Conservation (phyloP, 2,329 filamentous ascomycete species). For the Fusarium camptoceras region DNA sequence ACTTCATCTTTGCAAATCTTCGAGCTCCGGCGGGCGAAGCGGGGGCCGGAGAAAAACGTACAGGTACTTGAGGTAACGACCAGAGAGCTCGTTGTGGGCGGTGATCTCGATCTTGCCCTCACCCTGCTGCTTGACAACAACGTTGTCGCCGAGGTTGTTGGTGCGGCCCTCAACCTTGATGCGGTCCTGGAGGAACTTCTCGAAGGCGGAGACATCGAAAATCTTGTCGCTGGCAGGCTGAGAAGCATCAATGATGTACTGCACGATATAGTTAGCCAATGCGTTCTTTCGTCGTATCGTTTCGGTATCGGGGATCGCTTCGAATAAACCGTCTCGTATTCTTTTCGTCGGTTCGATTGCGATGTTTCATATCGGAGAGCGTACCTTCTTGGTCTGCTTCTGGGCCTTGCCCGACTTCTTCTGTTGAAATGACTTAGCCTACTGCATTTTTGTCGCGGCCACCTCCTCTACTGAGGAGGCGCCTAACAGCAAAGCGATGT, state of each 20-base stretch:
- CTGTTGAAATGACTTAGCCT: slow-evolving; percentile 84
- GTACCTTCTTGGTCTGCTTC: slow-evolving; percentile 90
- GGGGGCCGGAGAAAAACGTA: slow-evolving; percentile 62
- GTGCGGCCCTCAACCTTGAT: slow-evolving; percentile 99
- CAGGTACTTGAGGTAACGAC: slow-evolving; percentile 99
- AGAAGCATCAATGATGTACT: slow-evolving; percentile 99
- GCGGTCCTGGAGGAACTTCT: slow-evolving; percentile 99
- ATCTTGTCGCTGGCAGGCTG: slow-evolving; percentile 99
- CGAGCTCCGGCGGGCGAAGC: not conserved
- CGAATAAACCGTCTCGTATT: not conserved
- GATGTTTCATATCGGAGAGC: slow-evolving; percentile 29
- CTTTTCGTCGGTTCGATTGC: not conserved
- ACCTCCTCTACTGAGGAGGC: slow-evolving; percentile 48
- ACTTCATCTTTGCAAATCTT: not conserved
- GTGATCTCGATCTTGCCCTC: slow-evolving; percentile 99
- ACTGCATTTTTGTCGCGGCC: slow-evolving; percentile 73
- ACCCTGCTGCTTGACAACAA: slow-evolving; percentile 89
- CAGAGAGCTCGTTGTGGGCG: slow-evolving; percentile 97
- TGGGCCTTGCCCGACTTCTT: slow-evolving; percentile 77
- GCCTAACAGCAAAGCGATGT: slow-evolving; percentile 93
- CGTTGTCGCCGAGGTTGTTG: slow-evolving; percentile 95
- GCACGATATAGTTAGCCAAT: slow-evolving; percentile 33
- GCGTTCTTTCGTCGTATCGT: not conserved
- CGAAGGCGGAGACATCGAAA: slow-evolving; percentile 98
- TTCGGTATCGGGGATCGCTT: not conserved